Evolutionary conservation across 2,329 filamentous ascomycete species (phyloP).

Genomic region (Acarospora socialis): DNA sequence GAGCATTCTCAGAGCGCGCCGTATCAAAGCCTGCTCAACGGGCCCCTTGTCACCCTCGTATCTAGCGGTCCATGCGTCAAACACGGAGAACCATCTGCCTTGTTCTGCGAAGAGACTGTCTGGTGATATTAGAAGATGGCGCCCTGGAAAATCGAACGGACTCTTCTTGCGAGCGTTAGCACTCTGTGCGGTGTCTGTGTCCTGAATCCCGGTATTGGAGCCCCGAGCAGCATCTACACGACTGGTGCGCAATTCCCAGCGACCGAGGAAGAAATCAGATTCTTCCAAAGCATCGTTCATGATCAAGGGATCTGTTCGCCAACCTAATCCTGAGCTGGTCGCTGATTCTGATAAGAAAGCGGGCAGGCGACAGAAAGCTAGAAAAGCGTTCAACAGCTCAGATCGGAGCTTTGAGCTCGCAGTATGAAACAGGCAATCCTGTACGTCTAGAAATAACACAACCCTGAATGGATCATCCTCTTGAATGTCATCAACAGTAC

Average conservation of each 20-base stretch:
- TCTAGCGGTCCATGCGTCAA: slow-evolving; percentile 20
- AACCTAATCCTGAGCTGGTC: slow-evolving; percentile 21
- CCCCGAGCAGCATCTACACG: too few relatives aligned
- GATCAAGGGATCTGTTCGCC: slow-evolving; percentile 41
- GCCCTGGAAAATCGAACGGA: slow-evolving; percentile 24
- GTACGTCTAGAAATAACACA: slow-evolving; percentile 64
- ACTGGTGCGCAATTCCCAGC: too few relatives aligned
- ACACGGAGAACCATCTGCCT: slow-evolving; percentile 34
- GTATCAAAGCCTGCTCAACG: slow-evolving; percentile 34
- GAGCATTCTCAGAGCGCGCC: slow-evolving; percentile 44
- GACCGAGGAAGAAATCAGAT: slow-evolving; percentile 14
- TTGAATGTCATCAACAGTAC: slow-evolving; percentile 57
- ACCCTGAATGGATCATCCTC: slow-evolving; percentile 75
- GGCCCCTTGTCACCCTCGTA: slow-evolving; percentile 18
- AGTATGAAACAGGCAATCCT: slow-evolving; percentile 39
- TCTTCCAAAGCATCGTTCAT: slow-evolving; percentile 26
- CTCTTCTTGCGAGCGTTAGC: slow-evolving; percentile 3
- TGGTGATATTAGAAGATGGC: slow-evolving; percentile 27
- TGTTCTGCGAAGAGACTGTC: slow-evolving; percentile 40
- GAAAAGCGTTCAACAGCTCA: slow-evolving; percentile 53
- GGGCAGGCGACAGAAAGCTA: slow-evolving; percentile 54
- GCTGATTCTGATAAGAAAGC: slow-evolving; percentile 25
- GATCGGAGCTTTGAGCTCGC: slow-evolving; percentile 21
- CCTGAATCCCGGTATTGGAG: neutral
- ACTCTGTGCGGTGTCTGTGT: neutral